Evolutionary conservation across 306 rosid species (phyloP).

Genomic region (Alnus rubra): DNA sequence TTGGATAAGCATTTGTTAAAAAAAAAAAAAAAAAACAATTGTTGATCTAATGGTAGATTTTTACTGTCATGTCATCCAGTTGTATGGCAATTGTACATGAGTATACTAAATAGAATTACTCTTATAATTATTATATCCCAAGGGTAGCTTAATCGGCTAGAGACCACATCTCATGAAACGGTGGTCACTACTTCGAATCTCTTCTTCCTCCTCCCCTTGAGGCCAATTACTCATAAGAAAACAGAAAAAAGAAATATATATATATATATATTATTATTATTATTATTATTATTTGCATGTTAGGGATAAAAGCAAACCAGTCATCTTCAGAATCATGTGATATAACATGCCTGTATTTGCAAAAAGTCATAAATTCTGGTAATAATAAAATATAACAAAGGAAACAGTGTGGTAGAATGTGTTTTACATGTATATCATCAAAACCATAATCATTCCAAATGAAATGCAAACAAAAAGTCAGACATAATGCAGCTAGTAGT

Average conservation of each 20-base stretch:
- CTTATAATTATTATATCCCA: no score
- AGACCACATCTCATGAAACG: no score
- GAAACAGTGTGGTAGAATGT: background rate
- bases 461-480: background rate
- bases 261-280: background rate
- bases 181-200: no score
- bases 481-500: background rate
- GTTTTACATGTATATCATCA: background rate
- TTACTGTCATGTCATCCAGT: no score
- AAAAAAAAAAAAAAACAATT: background rate
- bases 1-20: no score
- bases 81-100: no score
- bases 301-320: background rate
- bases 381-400: background rate
- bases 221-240: no score
- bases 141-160: no score
- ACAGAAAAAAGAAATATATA: no score
- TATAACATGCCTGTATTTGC: background rate
- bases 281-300: background rate
- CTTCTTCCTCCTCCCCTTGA: no score
- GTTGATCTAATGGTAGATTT: background rate
- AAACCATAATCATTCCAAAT: background rate
- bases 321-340: background rate
- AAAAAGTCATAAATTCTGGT: background rate
- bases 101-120: no score